Evolutionary conservation across 371 early-diverging fungal species (phyloP).

Genomic region (Basidiobolus meristosporus): DNA sequence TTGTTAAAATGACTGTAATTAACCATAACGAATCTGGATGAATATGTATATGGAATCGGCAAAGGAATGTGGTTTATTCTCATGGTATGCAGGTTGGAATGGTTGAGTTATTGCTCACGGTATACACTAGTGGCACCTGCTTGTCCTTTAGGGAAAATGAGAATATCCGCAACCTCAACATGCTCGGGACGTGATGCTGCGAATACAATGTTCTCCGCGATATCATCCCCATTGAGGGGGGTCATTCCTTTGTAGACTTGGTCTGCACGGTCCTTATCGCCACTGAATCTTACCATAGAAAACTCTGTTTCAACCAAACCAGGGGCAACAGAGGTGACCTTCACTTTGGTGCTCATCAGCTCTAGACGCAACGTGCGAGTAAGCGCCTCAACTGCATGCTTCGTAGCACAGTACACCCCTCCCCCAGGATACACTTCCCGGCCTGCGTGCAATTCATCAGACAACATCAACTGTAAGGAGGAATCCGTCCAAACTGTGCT

Average conservation of each 20-base stretch:
- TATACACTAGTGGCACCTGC: conserved; percentile 35
- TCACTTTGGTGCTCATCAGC: conserved; percentile 54
- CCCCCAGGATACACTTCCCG: conserved; percentile 51
- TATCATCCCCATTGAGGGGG: too few relatives aligned
- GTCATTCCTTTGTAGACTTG: conserved; percentile 47
- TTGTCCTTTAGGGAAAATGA: conserved; percentile 57
- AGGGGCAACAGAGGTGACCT: conserved; percentile 51
- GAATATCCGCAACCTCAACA: conserved; percentile 64
- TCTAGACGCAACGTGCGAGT: conserved; percentile 59
- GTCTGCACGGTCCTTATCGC: conserved; percentile 62
- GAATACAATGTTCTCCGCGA: conserved; percentile 52
- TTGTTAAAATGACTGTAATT: too few relatives aligned
- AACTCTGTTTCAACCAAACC: conserved; percentile 87
- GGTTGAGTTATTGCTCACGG: conserved; percentile 1
- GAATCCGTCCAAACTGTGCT: not conserved
- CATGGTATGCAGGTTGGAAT: too few relatives aligned
- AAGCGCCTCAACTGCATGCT: conserved; percentile 78
- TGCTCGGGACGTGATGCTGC: conserved; percentile 63
- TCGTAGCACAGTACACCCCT: conserved; percentile 79
- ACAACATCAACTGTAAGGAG: too few relatives aligned
- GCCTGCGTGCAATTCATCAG: too few relatives aligned
- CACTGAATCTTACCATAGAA: conserved; percentile 63
- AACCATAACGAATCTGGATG: too few relatives aligned
- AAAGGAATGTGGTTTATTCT: not conserved
- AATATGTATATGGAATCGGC: too few relatives aligned